Percentiles rank a stretch among this genome's conserved stretches.
These are phyloP conservation scores for Kodamaea ohmeri DNA, from an alignment of 1,139 yeast genomes.

Conservation along the genomic window DNA sequence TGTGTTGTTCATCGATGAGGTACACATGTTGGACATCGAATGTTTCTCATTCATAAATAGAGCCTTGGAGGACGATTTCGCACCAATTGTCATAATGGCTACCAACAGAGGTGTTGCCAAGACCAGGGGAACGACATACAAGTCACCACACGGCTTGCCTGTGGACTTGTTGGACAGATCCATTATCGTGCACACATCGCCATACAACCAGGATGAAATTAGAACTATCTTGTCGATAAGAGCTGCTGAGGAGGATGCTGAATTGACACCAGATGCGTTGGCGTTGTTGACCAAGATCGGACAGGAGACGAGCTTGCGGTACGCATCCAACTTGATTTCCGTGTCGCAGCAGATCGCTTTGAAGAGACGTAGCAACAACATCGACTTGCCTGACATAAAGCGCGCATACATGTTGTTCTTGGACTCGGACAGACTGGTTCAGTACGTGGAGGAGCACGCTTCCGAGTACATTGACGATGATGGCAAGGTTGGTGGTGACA, in stretches of 20 bases:
- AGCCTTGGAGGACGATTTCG: conserved; percentile 93
- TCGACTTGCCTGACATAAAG: conserved; percentile 82
- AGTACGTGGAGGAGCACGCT: conserved; percentile 65
- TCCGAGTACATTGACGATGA: conserved; percentile 69
- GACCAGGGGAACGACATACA: conserved; percentile 90
- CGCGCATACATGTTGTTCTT: conserved; percentile 83
- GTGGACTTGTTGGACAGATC: conserved; percentile 91
- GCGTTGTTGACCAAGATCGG: conserved; percentile 91
- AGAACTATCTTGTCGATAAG: conserved; percentile 82
- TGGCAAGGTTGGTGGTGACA: conserved; percentile 53
- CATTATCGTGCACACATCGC: conserved; percentile 82
- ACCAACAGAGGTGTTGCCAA: conserved; percentile 92
- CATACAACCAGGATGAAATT: conserved; percentile 79
- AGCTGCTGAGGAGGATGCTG: conserved; percentile 96
- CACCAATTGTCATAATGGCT: conserved; percentile 98
- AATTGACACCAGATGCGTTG: conserved; percentile 76
- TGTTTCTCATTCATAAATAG: conserved; percentile 94
- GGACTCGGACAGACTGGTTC: conserved; percentile 85
- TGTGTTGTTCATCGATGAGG: conserved; percentile 95
- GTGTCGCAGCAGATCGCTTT: conserved; percentile 83
- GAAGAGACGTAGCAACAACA: conserved; percentile 69
- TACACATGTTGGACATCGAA: conserved; percentile 97
- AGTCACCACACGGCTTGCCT: conserved; percentile 96
- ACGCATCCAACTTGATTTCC: conserved; percentile 86
- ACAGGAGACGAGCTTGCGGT: conserved; percentile 86